Conservation (phyloP, 1,284 basidiomycete species). For the Heterobasidion parviporum region DNA sequence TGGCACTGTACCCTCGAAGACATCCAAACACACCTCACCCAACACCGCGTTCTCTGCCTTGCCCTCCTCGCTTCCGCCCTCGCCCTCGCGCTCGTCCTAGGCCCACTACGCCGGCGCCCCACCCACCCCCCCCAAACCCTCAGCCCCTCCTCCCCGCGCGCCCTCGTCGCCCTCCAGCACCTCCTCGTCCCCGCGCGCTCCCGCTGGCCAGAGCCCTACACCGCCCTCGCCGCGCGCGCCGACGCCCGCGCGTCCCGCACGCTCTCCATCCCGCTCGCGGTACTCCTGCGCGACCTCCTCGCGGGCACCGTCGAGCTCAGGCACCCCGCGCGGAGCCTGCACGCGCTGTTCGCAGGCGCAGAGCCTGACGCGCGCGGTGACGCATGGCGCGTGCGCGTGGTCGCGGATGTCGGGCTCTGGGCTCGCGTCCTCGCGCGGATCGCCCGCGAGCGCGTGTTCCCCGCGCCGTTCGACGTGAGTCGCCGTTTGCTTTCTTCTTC, state of each 20-base stretch:
- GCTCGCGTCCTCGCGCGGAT: background rate
- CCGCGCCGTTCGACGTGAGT: background rate
- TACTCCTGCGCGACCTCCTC: background rate
- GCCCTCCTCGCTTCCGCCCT: too few species aligned
- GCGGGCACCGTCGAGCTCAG: conserved; percentile 3
- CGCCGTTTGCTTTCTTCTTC: background rate
- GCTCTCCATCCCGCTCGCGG: background rate
- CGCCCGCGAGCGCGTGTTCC: background rate
- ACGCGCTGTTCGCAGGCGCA: background rate
- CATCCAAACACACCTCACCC: too few species aligned
- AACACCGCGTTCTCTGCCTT: too few species aligned
- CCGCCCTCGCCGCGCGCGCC: background rate
- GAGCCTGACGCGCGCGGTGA: background rate
- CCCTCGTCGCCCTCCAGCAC: background rate
- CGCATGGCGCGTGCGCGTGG: background rate
- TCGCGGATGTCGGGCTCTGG: background rate
- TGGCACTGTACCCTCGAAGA: too few species aligned
- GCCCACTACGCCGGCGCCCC: too few species aligned
- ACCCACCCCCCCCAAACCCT: too few species aligned
- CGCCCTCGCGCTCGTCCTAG: too few species aligned
- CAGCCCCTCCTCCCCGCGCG: background rate
- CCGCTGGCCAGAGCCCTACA: conserved; percentile 1
- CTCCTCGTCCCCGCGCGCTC: conserved; percentile 3
- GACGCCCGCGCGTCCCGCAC: background rate
- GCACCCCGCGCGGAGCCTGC: background rate